Base-by-base conservation (phyloP, 1,284 basidiomycete species). In the Trichosporon ovoides region DNA sequence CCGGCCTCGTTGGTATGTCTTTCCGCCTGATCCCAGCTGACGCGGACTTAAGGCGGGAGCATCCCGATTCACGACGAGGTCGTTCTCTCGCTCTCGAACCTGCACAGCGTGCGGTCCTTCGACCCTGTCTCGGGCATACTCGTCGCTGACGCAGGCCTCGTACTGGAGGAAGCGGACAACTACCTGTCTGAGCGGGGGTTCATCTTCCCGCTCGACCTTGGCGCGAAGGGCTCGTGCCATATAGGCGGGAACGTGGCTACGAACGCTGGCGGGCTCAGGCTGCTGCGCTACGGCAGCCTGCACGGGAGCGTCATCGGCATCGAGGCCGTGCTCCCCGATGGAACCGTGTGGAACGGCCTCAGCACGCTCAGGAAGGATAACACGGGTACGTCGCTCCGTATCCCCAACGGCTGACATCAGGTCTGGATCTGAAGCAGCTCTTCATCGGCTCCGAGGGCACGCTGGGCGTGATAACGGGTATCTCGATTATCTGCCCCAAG, bases 381-480 rank as follows among this genome's bases (percentile, higher is more conserved):
- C 74, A 97, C 93, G 0, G 91, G 90, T 86, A 55, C 60, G 80
- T 66, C 1, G n/a, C 33, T 7, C 11, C 7, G 24, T 16, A 11
- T n/a, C n/a, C n/a, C 11, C 18, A 18, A 36, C 35, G 38, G 28
- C 28, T 33, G 19, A 18, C 9, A 12, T 2, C 12, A 89, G 90
- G 93, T 20, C 95, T 97, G 72, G 95, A 98, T 75, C 81, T 98
- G 53, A 98, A 98, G 78, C 95, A 98, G 75, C 83, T 98, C 9
- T 98, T 98, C 77, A 97, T 98, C 67, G 95, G 95, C 19, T 87
- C 89, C 11, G 96, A 98, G 76, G 95, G 95, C 53, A 95, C 93
- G 0, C 86, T 98, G 31, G 95, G 96, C 51, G 82, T 99, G 59
- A 86, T 97, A 56, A 97, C 93, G 10, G 93, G 84, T 38, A 89